Conservation (phyloP, 2,329 filamentous ascomycete genomes). For the Scortechinia acanthostroma region DNA sequence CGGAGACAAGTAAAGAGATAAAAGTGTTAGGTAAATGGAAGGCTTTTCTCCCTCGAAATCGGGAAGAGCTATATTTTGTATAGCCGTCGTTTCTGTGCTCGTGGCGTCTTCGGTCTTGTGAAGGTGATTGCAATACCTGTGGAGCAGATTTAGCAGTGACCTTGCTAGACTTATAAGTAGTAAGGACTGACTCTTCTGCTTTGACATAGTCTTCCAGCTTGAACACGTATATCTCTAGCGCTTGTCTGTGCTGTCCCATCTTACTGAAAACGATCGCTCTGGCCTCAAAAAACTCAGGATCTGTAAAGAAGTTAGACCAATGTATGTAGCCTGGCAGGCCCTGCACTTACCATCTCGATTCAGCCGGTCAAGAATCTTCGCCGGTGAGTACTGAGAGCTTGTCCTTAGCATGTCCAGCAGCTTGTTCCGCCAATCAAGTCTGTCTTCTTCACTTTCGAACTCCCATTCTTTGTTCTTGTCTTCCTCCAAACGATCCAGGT, state of each 20-base stretch:
- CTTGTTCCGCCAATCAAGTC: constrained; percentile 30
- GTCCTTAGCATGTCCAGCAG: constrained; percentile 45
- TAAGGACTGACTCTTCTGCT: constrained; percentile 44
- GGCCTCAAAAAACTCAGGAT: constrained; percentile 52
- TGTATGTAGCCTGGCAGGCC: not conserved
- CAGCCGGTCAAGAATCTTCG: constrained; percentile 44
- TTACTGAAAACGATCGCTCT: constrained; percentile 57
- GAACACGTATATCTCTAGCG: constrained; percentile 60
- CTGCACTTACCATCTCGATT: constrained; percentile 39
- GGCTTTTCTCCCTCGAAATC: not conserved
- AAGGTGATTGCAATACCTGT: constrained; percentile 49
- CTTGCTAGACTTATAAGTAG: not conserved
- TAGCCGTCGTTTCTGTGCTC: constrained; percentile 47
- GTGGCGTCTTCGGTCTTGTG: constrained; percentile 35
- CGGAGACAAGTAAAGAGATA: constrained; percentile 53
- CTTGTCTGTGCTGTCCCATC: constrained; percentile 61
- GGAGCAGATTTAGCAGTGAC: no score
- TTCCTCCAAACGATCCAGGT: constrained; percentile 39
- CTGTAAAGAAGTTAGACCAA: constrained; percentile 16
- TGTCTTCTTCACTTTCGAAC: constrained; percentile 12
- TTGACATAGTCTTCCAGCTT: constrained; percentile 50
- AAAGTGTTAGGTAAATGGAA: constrained; percentile 7
- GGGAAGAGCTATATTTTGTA: constrained; percentile 43
- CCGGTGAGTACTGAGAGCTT: constrained; percentile 49
- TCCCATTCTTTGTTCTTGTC: constrained; percentile 8